Base-by-base conservation (phyloP, 306 rosid species). In the Morella rubra region DNA sequence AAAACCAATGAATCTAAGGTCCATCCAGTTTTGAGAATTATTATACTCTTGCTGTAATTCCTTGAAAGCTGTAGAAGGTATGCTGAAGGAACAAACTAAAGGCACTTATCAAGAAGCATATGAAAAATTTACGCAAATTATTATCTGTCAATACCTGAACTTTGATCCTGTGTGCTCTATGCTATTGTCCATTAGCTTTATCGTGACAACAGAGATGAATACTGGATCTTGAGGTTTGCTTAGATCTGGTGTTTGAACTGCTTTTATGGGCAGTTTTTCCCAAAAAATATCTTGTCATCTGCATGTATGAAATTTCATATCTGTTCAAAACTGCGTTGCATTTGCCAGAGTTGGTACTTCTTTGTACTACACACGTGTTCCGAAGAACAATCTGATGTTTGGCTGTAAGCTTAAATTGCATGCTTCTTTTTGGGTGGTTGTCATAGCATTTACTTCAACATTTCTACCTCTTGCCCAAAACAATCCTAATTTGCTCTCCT, bases 361-460 rank as follows among this genome's bases (percentile, higher is more conserved):
- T 41, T 42, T 65, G 20, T 40, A 37, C 42, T 27, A 16, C 27
- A 24, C 6, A 24, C 20, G 8, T 46, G 41, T 47, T 70, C n/a
- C 49, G 5, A 14, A 40, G 56, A 44, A 27, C 44, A 20, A 49
- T 46, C 20, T 69, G 72, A 10, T 78, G 19, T 71, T 18, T 73
- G 73, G 42, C 45, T 73, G 71, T 66, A 41, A 66, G 65, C 72
- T 72, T 45, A 67, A 55, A 81, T 62, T 58, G 70, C 73, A 42
- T 79, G 76, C 73, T 79, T 73, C 55, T 79, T 72, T 75, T 12
- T 19, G 58, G 51, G 67, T 59, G 69, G 51, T 79, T 81, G 60
- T 77, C 56, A 49, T 76, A 15, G n/a, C 24, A 40, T 66, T 79
- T 8, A 15, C 66, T 70, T 59, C 51, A 47, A 59, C 79, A 10